Evolutionary conservation across 257 asterid genomes (phyloP), one percentile per base, ranked within the genome.

Genomic region (Linderniella brevidens): DNA sequence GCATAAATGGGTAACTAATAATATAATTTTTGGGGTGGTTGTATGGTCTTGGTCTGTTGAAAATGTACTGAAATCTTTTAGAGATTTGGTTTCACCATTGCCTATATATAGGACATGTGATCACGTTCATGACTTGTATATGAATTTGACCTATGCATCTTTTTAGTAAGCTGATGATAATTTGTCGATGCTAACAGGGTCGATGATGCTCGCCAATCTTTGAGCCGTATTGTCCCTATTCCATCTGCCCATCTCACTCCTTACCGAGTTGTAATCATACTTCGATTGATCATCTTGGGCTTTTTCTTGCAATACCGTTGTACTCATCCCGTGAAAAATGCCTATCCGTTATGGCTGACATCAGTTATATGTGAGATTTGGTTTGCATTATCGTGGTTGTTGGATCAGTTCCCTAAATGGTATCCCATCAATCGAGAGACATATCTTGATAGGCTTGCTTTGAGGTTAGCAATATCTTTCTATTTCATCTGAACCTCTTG

Each of bases 371-470:
- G 92, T 58, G 92, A 79, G 75, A 51, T 79, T 51, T 79, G 86
- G 92, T 79, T 79, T 68, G 82, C 82, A 13, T 55, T 75, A 19
- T 79, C 92, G 19, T 75, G 86, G 92, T 75, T 75, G 63, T 66
- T 79, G 35, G 92, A 79, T 50, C 86, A 79, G 53, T 79, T 79
- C 48, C 92, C 86, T 43, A 79, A 72, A 55, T 79, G 92, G 92
- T 75, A 61, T 47, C 92, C 92, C 10, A 35, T 75, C 50, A 72
- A 79, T 61, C 71, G 82, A 9, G 92, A 79, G 57, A 79, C 92
- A 17, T 79, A 45, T 53, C 75, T 79, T 25, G 86, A 76, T 7
- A 69, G 86, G 51, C 86, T 79, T 8, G 72, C 86, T 3, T 19
- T 79, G 59, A 75, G 92, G 86, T 79, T 50, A 41, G 77, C 60